These are phyloP conservation scores for Silybum marianum DNA, from an alignment of 129 eudicot species.

Conservation along the genomic window DNA sequence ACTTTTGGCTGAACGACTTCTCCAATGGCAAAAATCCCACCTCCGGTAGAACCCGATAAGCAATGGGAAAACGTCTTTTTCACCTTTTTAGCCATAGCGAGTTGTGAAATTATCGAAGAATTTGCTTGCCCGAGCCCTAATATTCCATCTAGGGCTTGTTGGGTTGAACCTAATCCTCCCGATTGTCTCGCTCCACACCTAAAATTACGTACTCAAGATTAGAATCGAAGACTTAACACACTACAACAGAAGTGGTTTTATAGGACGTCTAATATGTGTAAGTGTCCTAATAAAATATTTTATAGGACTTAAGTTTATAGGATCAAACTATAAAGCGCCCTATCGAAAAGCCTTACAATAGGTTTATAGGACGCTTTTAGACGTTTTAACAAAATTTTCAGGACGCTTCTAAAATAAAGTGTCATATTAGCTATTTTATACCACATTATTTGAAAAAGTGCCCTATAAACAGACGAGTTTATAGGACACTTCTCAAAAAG, in stretches of 20 bases:
- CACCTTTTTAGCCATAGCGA: slow-evolving; percentile 65
- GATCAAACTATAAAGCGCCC: no score
- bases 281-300: no score
- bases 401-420: no score
- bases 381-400: no score
- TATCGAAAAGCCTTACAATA: no score
- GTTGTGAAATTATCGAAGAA: slow-evolving; percentile 80
- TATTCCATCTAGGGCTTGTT: slow-evolving; percentile 85
- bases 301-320: no score
- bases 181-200: slow-evolving; percentile 86
- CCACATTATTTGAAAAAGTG: no score
- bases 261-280: no score
- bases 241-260: neutral
- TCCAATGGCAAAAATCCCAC: slow-evolving; percentile 93
- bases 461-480: no score
- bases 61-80: slow-evolving; percentile 83
- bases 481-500: no score
- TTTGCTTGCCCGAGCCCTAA: slow-evolving; percentile 87
- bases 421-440: no score
- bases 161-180: slow-evolving; percentile 67
- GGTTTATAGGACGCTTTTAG: no score
- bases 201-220: neutral
- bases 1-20: slow-evolving; percentile 79
- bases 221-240: neutral
- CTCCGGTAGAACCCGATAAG: slow-evolving; percentile 69